phyloP scores from a whole-genome alignment of 305 asterid species.

The Solanum chacoense region DNA sequence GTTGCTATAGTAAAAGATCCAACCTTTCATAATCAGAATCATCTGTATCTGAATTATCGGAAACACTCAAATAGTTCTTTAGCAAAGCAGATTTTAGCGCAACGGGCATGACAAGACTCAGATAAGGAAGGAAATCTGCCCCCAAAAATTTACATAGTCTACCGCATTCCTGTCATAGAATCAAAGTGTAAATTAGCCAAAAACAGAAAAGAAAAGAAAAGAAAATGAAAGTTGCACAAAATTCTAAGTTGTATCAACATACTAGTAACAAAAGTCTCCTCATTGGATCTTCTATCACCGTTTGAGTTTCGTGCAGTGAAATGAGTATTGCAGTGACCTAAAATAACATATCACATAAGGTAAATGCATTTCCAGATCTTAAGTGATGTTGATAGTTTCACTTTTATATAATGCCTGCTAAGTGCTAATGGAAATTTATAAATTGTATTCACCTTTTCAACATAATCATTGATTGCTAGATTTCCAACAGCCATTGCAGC shows the following conservation, averaged over 20 bases:
- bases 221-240: not conserved
- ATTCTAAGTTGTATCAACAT: not conserved
- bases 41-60: not conserved
- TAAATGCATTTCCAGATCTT: not conserved
- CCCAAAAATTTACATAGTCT: constrained; percentile 2
- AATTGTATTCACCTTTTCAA: not conserved
- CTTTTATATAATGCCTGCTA: not conserved
- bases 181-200: not conserved
- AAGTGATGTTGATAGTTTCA: not conserved
- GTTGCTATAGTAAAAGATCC: not conserved
- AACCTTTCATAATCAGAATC: constrained; percentile 1
- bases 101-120: not conserved
- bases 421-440: not conserved
- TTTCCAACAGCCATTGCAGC: not conserved
- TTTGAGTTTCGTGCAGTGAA: not conserved
- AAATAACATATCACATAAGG: not conserved
- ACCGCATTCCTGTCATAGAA: not conserved
- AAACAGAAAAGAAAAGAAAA: not conserved
- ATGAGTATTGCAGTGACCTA: not conserved
- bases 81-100: constrained; percentile 1
- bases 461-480: not conserved
- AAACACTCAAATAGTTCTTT: not conserved
- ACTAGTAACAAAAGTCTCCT: not conserved
- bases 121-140: not conserved
- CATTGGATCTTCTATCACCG: not conserved